Percentiles rank a stretch among this genome's conserved stretches.
These are phyloP conservation scores for Aquilaria sinensis DNA, from an alignment of 345 rosid species.

Conservation along the genomic window DNA sequence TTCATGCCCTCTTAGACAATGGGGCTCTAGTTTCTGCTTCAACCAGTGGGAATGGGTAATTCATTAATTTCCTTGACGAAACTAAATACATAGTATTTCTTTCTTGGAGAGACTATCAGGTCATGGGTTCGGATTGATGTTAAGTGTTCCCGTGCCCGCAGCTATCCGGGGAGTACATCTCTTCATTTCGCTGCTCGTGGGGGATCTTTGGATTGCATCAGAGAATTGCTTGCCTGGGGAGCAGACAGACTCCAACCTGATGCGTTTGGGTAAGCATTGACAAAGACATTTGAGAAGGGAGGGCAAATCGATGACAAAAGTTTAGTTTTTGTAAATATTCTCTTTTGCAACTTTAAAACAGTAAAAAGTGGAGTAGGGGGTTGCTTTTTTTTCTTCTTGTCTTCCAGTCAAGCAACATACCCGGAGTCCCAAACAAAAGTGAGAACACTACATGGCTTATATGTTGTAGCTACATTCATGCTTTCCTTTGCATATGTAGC, in stretches of 20 bases:
- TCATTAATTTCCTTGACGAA: slow-evolving; percentile 16
- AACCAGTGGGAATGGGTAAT: slow-evolving; percentile 48
- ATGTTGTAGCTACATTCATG: not conserved
- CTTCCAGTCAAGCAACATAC: too few relatives aligned
- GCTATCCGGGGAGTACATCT: slow-evolving; percentile 95
- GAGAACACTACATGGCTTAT: not conserved
- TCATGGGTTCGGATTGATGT: slow-evolving; percentile 1
- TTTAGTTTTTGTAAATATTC: not conserved
- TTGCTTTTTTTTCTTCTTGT: too few relatives aligned
- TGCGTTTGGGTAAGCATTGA: slow-evolving; percentile 72
- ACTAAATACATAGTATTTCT: not conserved
- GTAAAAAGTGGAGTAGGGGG: not conserved
- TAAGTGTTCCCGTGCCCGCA: slow-evolving; percentile 21
- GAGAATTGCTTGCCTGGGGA: slow-evolving; percentile 58
- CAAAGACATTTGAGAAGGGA: slow-evolving; percentile 14
- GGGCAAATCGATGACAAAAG: not conserved
- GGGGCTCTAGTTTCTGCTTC: slow-evolving; percentile 55
- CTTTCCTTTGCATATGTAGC: not conserved
- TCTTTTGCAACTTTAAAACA: not conserved
- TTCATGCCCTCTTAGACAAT: slow-evolving; percentile 40
- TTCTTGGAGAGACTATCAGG: not conserved
- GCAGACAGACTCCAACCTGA: slow-evolving; percentile 70
- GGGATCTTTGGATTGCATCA: slow-evolving; percentile 75
- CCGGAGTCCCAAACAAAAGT: too few relatives aligned
- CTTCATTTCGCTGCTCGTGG: slow-evolving; percentile 98